phyloP scores from a whole-genome alignment of 164 flowering plant species.

The Protea cynaroides region DNA sequence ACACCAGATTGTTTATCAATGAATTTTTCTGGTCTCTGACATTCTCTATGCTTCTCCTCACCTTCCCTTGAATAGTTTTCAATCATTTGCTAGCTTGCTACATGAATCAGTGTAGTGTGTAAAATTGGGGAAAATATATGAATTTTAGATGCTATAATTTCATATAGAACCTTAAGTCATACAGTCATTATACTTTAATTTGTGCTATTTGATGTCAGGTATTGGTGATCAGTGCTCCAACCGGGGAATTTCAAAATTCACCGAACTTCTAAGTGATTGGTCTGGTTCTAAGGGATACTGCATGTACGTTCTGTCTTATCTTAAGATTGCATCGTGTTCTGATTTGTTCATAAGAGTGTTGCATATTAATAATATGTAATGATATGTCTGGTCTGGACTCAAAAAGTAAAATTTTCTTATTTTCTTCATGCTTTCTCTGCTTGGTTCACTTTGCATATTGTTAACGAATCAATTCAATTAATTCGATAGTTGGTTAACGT shows the following conservation, averaged over 20 bases:
- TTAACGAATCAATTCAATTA: too few species aligned
- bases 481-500: too few species aligned
- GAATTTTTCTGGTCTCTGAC: not conserved
- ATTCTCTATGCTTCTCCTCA: not conserved
- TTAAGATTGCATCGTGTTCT: not conserved
- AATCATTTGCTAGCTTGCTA: not conserved
- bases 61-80: not conserved
- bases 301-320: conserved; percentile 39
- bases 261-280: conserved; percentile 39
- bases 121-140: not conserved
- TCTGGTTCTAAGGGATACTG: conserved; percentile 72
- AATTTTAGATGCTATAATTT: not conserved
- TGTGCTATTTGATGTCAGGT: conserved; percentile 32
- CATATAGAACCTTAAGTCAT: not conserved
- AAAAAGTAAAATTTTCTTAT: not conserved
- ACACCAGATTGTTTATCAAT: too few species aligned
- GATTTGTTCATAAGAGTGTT: not conserved
- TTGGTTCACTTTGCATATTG: too few species aligned
- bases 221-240: conserved; percentile 76
- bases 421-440: not conserved
- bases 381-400: not conserved
- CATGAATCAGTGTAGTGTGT: not conserved
- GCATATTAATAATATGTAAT: not conserved
- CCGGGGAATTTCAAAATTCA: conserved; percentile 51
- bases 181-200: not conserved